Evolutionary conservation across 2,329 filamentous ascomycete species (phyloP).

Genomic region (Apiospora rasikravindrae): DNA sequence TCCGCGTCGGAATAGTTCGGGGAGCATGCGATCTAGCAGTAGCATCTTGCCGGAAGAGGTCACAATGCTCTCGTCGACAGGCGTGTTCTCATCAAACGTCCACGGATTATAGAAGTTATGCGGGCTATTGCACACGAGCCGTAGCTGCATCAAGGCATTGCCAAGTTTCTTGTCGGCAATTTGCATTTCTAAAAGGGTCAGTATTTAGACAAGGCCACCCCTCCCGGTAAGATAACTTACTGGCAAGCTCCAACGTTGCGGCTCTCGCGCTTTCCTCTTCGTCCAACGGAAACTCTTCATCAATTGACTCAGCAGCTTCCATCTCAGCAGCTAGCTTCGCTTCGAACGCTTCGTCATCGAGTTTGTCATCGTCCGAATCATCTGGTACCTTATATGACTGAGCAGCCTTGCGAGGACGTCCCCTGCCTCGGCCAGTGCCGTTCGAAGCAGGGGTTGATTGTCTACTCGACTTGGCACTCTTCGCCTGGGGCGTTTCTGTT

Average conservation of each 20-base stretch:
- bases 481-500: constrained; percentile 50
- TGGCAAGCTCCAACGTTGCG: constrained; percentile 77
- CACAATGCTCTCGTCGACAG: constrained; percentile 80
- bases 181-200: constrained; percentile 66
- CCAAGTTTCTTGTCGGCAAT: constrained; percentile 91
- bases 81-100: constrained; percentile 60
- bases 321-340: constrained; percentile 72
- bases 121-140: constrained; percentile 97
- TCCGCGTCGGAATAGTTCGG: constrained; percentile 70
- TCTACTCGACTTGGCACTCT: constrained; percentile 77
- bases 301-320: constrained; percentile 46
- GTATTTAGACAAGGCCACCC: not conserved
- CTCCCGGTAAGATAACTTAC: constrained; percentile 51
- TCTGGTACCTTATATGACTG: constrained; percentile 61
- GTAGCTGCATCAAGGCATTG: constrained; percentile 99
- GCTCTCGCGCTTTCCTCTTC: constrained; percentile 68
- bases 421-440: constrained; percentile 47
- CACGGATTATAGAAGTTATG: constrained; percentile 98
- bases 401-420: constrained; percentile 55
- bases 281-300: constrained; percentile 43
- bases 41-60: constrained; percentile 95
- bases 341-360: constrained; percentile 88
- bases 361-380: constrained; percentile 62
- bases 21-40: constrained; percentile 84
- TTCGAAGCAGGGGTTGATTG: constrained; percentile 72